Percentiles rank a stretch among this genome's conserved stretches.
Evolutionary conservation across 805 yeast species (phyloP).

Genomic region (Saccharomyces paradoxus): DNA sequence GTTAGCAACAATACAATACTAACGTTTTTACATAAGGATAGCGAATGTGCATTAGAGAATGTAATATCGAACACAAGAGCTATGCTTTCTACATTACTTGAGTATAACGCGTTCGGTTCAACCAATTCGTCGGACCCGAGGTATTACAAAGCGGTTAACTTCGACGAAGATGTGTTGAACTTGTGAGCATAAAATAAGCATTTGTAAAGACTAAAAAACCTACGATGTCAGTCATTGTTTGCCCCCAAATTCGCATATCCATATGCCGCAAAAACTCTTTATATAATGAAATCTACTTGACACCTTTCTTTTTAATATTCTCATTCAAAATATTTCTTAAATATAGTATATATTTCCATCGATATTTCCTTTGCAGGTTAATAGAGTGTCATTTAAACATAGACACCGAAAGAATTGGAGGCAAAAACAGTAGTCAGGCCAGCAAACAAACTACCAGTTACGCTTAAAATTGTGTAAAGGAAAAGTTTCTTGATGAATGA

Average conservation of each 20-base stretch:
- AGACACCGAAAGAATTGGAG: constrained; percentile 40
- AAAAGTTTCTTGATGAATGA: constrained; percentile 15
- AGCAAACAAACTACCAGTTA: constrained; percentile 30
- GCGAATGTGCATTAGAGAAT: constrained; percentile 37
- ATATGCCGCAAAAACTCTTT: not conserved
- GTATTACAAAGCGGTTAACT: constrained; percentile 33
- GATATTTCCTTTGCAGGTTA: not conserved
- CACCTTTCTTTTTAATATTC: not conserved
- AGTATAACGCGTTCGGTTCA: not conserved
- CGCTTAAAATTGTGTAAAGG: constrained; percentile 17
- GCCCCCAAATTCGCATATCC: not conserved
- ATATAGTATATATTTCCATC: constrained; percentile 1
- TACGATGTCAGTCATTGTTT: not conserved
- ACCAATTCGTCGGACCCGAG: constrained; percentile 10
- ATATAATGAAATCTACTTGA: not conserved
- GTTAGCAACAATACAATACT: constrained; percentile 33
- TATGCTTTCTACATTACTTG: constrained; percentile 28
- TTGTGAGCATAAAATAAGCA: constrained; percentile 6
- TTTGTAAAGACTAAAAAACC: not conserved
- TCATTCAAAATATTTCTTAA: not conserved
- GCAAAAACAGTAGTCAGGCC: constrained; percentile 37
- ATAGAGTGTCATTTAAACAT: constrained; percentile 23
- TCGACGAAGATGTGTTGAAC: constrained; percentile 40
- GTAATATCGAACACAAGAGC: constrained; percentile 36
- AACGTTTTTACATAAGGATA: constrained; percentile 36